phyloP scores from a whole-genome alignment of 306 rosid genomes.

The Carpinus viminea region DNA sequence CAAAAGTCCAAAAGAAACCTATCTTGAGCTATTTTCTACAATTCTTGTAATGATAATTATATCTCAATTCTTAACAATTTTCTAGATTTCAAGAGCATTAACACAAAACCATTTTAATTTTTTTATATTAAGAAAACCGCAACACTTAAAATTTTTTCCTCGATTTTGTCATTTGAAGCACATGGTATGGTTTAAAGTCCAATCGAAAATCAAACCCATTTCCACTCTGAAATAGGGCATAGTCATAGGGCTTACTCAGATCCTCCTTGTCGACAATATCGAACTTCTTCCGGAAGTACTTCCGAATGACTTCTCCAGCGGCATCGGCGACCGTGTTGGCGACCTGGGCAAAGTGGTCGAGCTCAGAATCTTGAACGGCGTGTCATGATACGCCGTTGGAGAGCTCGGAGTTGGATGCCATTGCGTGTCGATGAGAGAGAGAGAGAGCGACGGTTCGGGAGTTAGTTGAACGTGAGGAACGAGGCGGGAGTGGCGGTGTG shows the following conservation, averaged over 20 bases:
- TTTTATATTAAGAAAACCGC: no score
- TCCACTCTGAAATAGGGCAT: no score
- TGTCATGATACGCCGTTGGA: slow-evolving; percentile 21
- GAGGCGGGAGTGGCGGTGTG: slow-evolving; percentile 1
- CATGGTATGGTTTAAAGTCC: neutral
- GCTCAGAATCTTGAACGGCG: slow-evolving; percentile 25
- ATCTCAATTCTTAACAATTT: no score
- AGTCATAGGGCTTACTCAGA: slow-evolving; percentile 45
- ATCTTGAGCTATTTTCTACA: no score
- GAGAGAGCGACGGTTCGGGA: neutral
- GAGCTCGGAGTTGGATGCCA: slow-evolving; percentile 36
- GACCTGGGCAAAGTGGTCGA: slow-evolving; percentile 51
- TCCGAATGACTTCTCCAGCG: slow-evolving; percentile 69
- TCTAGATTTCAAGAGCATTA: no score
- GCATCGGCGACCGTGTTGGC: slow-evolving; percentile 81
- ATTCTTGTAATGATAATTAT: no score
- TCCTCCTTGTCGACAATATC: slow-evolving; percentile 75
- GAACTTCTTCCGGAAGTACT: slow-evolving; percentile 72
- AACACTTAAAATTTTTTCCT: no score
- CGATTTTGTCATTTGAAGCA: neutral
- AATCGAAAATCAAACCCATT: neutral
- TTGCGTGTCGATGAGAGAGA: slow-evolving; percentile 6
- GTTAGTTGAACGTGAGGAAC: slow-evolving; percentile 7
- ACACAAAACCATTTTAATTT: no score
- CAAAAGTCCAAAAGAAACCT: no score